Base-by-base conservation (phyloP, 2,329 filamentous ascomycete genomes). In the Parafenestella ontariensis region DNA sequence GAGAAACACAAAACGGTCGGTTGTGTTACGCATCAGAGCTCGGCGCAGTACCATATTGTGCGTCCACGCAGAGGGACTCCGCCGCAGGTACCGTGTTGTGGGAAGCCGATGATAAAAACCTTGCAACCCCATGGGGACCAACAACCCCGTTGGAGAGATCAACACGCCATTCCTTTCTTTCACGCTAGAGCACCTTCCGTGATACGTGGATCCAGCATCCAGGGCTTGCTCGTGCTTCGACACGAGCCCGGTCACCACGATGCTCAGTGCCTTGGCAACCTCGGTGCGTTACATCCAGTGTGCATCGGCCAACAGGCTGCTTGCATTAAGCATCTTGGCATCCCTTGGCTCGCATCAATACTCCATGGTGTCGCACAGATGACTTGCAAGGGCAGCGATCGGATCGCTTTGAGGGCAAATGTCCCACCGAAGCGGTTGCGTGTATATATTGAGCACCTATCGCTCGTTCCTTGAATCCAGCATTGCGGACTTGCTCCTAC, bases 221-320 rank as follows among this genome's bases (percentile, higher is more conserved):
- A 52, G 61, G 34, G 44, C 40, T 56, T 41, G 52, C 54, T 65
- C 57, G 62, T 56, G 56, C 44, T 53, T 36, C 48, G 52, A 49
- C 42, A 28, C 49, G 52, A 50, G 53, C 42, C 45, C 43, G 52
- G 54, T 41, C 53, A 57, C 63, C 29, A 43, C 49, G 53, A 66
- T 67, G 64, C 68, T 71, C 69, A 58, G 64, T 50, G 48, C 15
- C 70, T 70, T 71, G 65, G 62, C 70, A 49, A 36, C 23, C 59
- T 47, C 26, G 44, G 56, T 47, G 52, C 50, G 68, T 68, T 69
- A 63, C 69, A 69, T 65, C 46, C 36, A 46, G 17, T 31, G 41
- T 63, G 61, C 64, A 59, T 39, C 52, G 41, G 48, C 55, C 59
- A 59, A 55, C 54, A 66, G 9, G 5, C 57, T 56, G 61, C 55